Percentiles rank a stretch among this genome's conserved stretches.
Evolutionary conservation across 164 flowering plant species (phyloP).

Genomic region (Aristolochia contorta): DNA sequence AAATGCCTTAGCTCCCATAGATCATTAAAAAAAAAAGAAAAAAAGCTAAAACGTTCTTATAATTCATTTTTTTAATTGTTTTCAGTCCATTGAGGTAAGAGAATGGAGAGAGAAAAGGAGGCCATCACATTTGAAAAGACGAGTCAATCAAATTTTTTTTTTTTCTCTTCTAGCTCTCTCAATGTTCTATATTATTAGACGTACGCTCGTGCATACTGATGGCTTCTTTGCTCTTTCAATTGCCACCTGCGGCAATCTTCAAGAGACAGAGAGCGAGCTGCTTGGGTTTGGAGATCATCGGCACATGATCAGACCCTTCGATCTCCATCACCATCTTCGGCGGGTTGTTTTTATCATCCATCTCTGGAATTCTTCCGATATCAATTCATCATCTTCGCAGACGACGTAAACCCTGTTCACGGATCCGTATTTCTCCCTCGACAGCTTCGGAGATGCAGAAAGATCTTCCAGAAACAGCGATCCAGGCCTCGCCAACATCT

Average conservation of each 20-base stretch:
- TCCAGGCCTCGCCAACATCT: background rate
- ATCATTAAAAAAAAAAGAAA: too few relatives aligned
- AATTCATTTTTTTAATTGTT: too few relatives aligned
- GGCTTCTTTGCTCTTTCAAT: too few relatives aligned
- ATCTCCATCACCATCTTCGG: slow-evolving; percentile 1
- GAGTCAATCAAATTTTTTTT: too few relatives aligned
- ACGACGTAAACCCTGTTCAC: background rate
- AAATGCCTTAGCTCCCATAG: too few relatives aligned
- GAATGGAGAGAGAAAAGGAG: too few relatives aligned
- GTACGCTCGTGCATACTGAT: too few relatives aligned
- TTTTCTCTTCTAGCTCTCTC: too few relatives aligned
- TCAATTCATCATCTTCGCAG: background rate
- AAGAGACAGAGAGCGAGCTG: background rate
- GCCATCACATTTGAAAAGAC: too few relatives aligned
- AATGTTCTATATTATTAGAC: too few relatives aligned
- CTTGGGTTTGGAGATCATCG: background rate
- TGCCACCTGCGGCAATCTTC: background rate
- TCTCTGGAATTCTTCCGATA: background rate
- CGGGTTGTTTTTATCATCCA: background rate
- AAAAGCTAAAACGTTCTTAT: too few relatives aligned
- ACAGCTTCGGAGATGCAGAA: background rate
- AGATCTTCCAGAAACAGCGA: background rate
- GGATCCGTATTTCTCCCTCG: background rate
- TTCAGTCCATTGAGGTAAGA: too few relatives aligned
- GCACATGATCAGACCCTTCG: background rate